These are phyloP conservation scores for Aspergillus leporis DNA, from an alignment of 495 filamentous ascomycete genomes.

Conservation along the genomic window DNA sequence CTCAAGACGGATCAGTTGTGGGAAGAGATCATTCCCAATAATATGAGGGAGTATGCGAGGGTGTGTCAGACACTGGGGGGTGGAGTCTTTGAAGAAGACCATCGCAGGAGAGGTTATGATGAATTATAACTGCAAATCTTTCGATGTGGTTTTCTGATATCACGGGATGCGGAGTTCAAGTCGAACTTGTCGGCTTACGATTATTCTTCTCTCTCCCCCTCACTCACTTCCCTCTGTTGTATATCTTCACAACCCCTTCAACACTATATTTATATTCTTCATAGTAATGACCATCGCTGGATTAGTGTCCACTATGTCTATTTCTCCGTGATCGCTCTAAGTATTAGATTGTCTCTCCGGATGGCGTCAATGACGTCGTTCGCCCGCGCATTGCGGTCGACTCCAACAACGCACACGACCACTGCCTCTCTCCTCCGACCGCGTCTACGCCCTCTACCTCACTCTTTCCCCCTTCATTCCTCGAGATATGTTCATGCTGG, in stretches of 20 bases:
- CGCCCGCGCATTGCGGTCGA: conserved; percentile 27
- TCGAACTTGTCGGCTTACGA: not conserved
- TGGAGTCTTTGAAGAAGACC: conserved; percentile 3
- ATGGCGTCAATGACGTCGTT: conserved; percentile 33
- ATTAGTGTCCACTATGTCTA: not conserved
- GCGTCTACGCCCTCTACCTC: conserved; percentile 9
- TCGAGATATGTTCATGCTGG: conserved; percentile 31
- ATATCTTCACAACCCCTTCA: not conserved
- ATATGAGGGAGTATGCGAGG: conserved; percentile 46
- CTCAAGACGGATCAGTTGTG: conserved; percentile 39
- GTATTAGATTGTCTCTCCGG: not conserved
- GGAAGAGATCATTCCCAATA: conserved; percentile 42
- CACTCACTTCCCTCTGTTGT: not conserved
- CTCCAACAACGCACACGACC: conserved; percentile 5
- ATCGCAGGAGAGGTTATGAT: not conserved
- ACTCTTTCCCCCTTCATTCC: conserved; percentile 16
- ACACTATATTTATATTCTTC: not conserved
- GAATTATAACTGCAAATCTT: conserved; percentile 2
- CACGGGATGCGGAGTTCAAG: not conserved
- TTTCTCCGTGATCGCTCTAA: no score
- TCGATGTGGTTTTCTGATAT: no score
- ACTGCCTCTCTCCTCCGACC: conserved; percentile 14
- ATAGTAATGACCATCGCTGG: no score
- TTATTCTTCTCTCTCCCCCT: conserved; percentile 3
- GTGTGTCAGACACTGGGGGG: conserved; percentile 34